phyloP scores from a whole-genome alignment of 2,329 filamentous ascomycete species.

The Pseudovirgaria hyperparasitica region DNA sequence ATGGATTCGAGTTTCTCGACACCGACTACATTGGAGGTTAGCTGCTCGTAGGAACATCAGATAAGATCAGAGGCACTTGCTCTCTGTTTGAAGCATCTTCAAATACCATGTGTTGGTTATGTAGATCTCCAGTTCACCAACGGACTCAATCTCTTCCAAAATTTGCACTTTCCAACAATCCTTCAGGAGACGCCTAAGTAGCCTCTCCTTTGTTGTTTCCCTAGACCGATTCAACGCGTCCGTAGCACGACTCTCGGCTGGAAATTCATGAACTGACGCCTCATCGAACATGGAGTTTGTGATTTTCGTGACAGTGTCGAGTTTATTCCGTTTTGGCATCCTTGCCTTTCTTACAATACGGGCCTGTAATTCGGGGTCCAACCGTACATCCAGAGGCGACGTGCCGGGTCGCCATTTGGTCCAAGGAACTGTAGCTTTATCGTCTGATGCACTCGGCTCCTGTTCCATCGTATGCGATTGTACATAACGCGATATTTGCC shows the following conservation, averaged over 20 bases:
- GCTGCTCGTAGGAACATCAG: too few species aligned
- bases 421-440: slow-evolving; percentile 9
- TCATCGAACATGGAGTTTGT: too few species aligned
- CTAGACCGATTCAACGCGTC: too few species aligned
- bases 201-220: slow-evolving; percentile 14
- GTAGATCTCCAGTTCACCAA: slow-evolving; percentile 21
- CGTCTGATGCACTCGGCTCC: slow-evolving; percentile 9
- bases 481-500: slow-evolving; percentile 20
- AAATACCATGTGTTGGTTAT: too few species aligned
- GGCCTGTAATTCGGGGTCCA: too few species aligned
- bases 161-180: slow-evolving; percentile 18
- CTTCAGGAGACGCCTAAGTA: slow-evolving; percentile 22
- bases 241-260: too few species aligned
- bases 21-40: too few species aligned
- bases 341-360: too few species aligned
- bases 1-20: slow-evolving; percentile 17
- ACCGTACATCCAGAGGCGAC: slow-evolving; percentile 12
- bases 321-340: too few species aligned
- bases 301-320: too few species aligned
- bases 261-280: too few species aligned
- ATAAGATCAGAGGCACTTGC: too few species aligned
- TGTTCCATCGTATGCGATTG: slow-evolving; percentile 10
- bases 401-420: slow-evolving; percentile 21
- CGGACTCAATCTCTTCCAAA: slow-evolving; percentile 22
- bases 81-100: slow-evolving; percentile 1